Percentiles rank a stretch among this genome's conserved stretches.
Evolutionary conservation across 2,329 filamentous ascomycete species (phyloP).

Genomic region (Colletotrichum limetticola): DNA sequence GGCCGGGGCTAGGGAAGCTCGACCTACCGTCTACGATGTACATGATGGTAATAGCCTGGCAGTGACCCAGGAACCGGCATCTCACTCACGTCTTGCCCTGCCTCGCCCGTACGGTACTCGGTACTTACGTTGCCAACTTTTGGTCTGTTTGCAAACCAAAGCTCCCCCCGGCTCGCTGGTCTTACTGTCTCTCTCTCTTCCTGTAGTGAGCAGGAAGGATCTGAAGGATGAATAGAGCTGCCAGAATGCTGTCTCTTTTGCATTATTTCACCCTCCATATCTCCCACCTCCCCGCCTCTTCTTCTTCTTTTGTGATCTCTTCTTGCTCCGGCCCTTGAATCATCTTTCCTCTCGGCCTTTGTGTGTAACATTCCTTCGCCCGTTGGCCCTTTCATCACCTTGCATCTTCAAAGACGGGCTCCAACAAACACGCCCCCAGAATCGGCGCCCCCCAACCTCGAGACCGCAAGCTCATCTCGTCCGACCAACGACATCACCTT

Average conservation of each 20-base stretch:
- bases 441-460: not conserved
- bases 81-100: constrained; percentile 2
- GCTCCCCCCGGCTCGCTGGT: constrained; percentile 4
- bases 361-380: constrained; percentile 2
- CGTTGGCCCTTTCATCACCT: not conserved
- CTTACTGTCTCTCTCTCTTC: constrained; percentile 11
- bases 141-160: constrained; percentile 18
- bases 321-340: not conserved
- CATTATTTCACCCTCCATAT: constrained; percentile 20
- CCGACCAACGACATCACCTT: constrained; percentile 18
- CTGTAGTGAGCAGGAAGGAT: constrained; percentile 8
- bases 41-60: too few relatives aligned
- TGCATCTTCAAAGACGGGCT: constrained; percentile 17
- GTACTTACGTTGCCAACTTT: constrained; percentile 3
- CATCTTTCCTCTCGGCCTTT: not conserved
- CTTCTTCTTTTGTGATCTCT: not conserved
- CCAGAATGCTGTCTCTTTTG: constrained; percentile 4
- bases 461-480: constrained; percentile 15
- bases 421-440: constrained; percentile 18
- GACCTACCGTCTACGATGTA: not conserved
- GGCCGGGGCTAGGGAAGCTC: constrained; percentile 23
- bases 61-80: too few relatives aligned
- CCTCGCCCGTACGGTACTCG: not conserved
- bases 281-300: not conserved
- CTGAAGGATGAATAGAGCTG: constrained; percentile 21